phyloP scores from a whole-genome alignment of 345 rosid species.

The Rhodamnia argentea region DNA sequence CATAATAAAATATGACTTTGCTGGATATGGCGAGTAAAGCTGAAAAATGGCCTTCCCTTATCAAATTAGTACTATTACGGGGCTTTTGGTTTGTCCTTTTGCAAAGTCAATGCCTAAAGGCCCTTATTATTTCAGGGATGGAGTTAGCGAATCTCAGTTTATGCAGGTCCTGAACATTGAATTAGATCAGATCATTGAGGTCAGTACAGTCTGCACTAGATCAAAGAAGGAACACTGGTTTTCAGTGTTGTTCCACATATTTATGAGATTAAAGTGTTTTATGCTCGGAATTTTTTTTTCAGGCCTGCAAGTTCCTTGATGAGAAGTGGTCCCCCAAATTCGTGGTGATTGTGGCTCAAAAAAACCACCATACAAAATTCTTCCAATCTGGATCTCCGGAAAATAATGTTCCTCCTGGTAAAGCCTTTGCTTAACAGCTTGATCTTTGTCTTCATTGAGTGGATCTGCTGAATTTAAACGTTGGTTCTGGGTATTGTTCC shows the following conservation, averaged over 20 bases:
- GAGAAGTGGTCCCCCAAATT: slow-evolving; percentile 63
- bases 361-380: slow-evolving; percentile 87
- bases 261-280: neutral
- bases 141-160: slow-evolving; percentile 48
- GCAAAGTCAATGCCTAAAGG: neutral
- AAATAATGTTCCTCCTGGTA: slow-evolving; percentile 79
- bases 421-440: neutral
- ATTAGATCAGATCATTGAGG: slow-evolving; percentile 49
- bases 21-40: neutral
- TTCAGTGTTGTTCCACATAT: neutral
- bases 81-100: neutral
- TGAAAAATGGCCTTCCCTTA: neutral
- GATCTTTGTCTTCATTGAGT: neutral
- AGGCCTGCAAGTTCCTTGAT: slow-evolving; percentile 90
- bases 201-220: neutral
- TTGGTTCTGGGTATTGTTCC: neutral
- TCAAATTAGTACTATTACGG: neutral
- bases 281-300: neutral
- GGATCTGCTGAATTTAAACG: neutral
- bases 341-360: slow-evolving; percentile 74
- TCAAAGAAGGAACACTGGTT: neutral
- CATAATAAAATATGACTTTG: neutral
- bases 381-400: slow-evolving; percentile 57
- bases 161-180: slow-evolving; percentile 41
- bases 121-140: slow-evolving; percentile 28